These are phyloP conservation scores for Polyplosphaeria fusca DNA, from an alignment of 495 filamentous ascomycete genomes.

Conservation along the genomic window DNA sequence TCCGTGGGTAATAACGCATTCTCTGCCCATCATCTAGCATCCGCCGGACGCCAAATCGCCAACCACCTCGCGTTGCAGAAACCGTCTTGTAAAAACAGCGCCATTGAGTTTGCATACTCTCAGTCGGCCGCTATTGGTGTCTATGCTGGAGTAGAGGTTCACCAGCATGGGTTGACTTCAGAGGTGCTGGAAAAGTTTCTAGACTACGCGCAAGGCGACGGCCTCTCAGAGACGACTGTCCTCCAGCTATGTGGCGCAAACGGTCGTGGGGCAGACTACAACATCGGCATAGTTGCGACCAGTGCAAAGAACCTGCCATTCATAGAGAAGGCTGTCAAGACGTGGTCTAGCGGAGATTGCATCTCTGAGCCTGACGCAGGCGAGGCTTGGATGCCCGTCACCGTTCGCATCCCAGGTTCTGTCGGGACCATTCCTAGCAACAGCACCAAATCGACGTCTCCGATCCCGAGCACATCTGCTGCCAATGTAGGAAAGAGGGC, in stretches of 20 bases:
- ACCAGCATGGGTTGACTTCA: constrained; percentile 8
- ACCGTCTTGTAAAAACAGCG: constrained; percentile 7
- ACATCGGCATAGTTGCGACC: constrained; percentile 8
- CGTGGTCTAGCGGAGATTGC: constrained; percentile 3
- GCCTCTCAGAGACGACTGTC: constrained; percentile 1
- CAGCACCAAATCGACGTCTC: not conserved
- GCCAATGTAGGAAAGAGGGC: not conserved
- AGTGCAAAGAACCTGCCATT: constrained; percentile 9
- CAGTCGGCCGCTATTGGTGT: constrained; percentile 12
- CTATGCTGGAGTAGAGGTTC: constrained; percentile 7
- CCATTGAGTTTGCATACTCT: constrained; percentile 14
- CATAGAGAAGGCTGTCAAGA: constrained; percentile 7
- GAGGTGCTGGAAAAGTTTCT: constrained; percentile 5
- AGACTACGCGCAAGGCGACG: constrained; percentile 6
- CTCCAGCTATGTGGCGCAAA: constrained; percentile 12
- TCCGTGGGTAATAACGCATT: constrained; percentile 1
- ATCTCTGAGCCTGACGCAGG: not conserved
- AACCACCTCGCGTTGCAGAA: constrained; percentile 13
- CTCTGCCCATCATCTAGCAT: constrained; percentile 9
- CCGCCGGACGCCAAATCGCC: constrained; percentile 4
- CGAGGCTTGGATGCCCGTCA: constrained; percentile 9
- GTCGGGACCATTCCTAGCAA: not conserved
- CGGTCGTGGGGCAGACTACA: constrained; percentile 7
- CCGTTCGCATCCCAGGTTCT: not conserved
- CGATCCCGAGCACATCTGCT: not conserved